Base-by-base conservation (phyloP, 805 yeast genomes). In the Ascoidea asiatica region DNA sequence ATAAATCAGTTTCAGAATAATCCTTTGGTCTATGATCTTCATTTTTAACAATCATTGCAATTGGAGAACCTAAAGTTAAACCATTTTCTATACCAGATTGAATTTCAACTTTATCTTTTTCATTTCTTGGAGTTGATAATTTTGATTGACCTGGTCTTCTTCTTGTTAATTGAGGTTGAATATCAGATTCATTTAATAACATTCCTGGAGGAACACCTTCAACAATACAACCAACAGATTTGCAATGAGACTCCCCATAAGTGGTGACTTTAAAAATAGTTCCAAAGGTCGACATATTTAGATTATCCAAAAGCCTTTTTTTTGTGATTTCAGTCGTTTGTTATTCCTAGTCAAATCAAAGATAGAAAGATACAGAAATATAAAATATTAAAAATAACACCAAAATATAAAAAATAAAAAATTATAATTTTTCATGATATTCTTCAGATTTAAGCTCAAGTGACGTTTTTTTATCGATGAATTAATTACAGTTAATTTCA, bases 141-240 rank as follows among this genome's bases (percentile, higher is more conserved):
- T 82, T 83, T 42, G 89, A 77, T 66, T 92, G 98, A 43, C 98
- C 98, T 1, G 98, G 98, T 67, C 98, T 81, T 72, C 98, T 82
- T 67, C 98, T 79, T 19, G 95, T 80, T 55, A 92, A 67, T 69
- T 92, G 98, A 17, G 97, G 95, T 68, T 92, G 98, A 53, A 92
- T 75, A 58, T 92, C 97, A 4, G 67, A 77, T 63, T 86, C 97
- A 17, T 82, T 73, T 44, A 92, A 73, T 5, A 77, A 72, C 75
- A 92, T 71, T 29, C 95, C 95, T 22, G 98, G 97, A 23, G 98
- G 98, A 38, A 88, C 92, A 47, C 98, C 98, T 54, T 92, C 98
- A 37, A 92, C 96, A 49, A 92, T 92, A 66, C 97, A 92, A 29
- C 98, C 98, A 38, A 92, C 98, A 7, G 95, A 85, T 56, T 79